These are phyloP conservation scores for Daucus carota DNA, from an alignment of 129 eudicot genomes.

Conservation along the genomic window DH1_v3.0 NC_030389.2:37548501-37549000, in stretches of 20 bases:
- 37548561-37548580: background rate
- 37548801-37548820: background rate
- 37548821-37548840: background rate
- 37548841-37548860: slow-evolving; percentile 2
- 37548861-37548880: background rate
- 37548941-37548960: too few species aligned
- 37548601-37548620: background rate
- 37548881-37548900: background rate
- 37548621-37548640: background rate
- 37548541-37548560: background rate
- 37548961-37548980: too few species aligned
- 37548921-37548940: background rate
- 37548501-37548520: background rate
- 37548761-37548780: background rate
- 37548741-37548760: background rate
- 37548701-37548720: background rate
- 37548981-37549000: too few species aligned
- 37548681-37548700: too few species aligned
- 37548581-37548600: background rate
- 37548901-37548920: background rate
- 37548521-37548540: background rate
- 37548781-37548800: background rate
- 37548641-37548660: too few species aligned
- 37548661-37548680: background rate
- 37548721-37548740: background rate